Evolutionary conservation across 441 rosid species (phyloP).

Genomic region (Raphanus hybrid): DNA sequence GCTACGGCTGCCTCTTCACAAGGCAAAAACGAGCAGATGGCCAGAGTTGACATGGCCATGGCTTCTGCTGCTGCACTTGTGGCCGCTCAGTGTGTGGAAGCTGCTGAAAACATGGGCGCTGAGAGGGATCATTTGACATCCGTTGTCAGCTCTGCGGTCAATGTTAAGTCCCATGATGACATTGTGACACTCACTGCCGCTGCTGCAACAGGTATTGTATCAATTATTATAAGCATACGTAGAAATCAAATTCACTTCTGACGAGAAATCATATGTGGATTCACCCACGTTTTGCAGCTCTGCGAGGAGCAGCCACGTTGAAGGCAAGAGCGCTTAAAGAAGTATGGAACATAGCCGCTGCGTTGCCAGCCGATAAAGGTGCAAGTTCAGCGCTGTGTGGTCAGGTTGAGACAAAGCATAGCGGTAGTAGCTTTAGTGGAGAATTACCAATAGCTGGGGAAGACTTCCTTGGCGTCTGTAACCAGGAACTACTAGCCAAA

Average conservation of each 20-base stretch:
- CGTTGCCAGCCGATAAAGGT: slow-evolving; percentile 67
- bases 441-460: slow-evolving; percentile 60
- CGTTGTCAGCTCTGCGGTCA: slow-evolving; percentile 85
- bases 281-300: slow-evolving; percentile 51
- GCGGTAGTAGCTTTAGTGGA: slow-evolving; percentile 51
- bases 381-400: slow-evolving; percentile 51
- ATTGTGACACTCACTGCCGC: slow-evolving; percentile 90
- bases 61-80: slow-evolving; percentile 93
- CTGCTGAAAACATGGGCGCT: slow-evolving; percentile 89
- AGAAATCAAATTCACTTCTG: not conserved
- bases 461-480: slow-evolving; percentile 62
- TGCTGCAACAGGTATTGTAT: slow-evolving; percentile 81
- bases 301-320: slow-evolving; percentile 87
- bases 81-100: slow-evolving; percentile 96
- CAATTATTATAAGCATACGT: not conserved
- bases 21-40: slow-evolving; percentile 62
- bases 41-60: slow-evolving; percentile 79
- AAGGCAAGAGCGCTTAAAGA: slow-evolving; percentile 90
- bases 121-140: slow-evolving; percentile 88
- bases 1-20: slow-evolving; percentile 74
- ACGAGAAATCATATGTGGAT: slow-evolving; percentile 4
- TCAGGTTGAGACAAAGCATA: slow-evolving; percentile 47
- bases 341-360: slow-evolving; percentile 75
- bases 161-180: slow-evolving; percentile 84
- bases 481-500: slow-evolving; percentile 72